Evolutionary conservation across 2,329 filamentous ascomycete genomes (phyloP), one percentile per base, ranked within the genome.

Genomic region (Hypoxylon sp.): DNA sequence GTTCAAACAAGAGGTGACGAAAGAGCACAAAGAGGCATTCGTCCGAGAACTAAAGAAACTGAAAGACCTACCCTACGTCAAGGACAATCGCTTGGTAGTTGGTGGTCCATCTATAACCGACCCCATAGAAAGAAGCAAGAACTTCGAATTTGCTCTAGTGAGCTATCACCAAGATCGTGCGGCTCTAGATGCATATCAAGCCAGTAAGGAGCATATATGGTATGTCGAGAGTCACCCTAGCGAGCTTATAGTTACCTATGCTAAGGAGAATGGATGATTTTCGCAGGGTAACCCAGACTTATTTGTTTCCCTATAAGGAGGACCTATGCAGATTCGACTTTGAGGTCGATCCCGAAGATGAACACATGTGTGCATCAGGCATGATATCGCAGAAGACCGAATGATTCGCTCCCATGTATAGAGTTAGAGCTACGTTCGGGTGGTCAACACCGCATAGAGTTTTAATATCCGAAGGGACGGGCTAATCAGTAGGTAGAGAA

Each of bases 301-400:
- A 83, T 55, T 75, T 88, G 6, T 86, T 82, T 75, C 85, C 85
- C 0, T 87, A 80, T 69, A 83, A 82, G 17, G 85, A 87, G 55
- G 84, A 87, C 61, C 75, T 87, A 1, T 79, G 80, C 14, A 78
- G 85, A 17, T 87, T 87, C 70, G 86, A 87, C 68, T 87, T 87
- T 67, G 85, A 87, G 38, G 59, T 73, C 17, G 61, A 55, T 13
- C 52, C 38, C 1, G 55, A 62, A 21, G 65, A 63, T 21, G 57
- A 64, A 41, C 49, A 60, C 11, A 64, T 64, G 48, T 59, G 61
- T 59, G 61, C 36, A 11, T 46, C 14, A 50, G 34, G 34, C 23
- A 10, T 41, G 7, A 21, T 30, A 43, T 17, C 4, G 6, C 9
- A 50, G 10, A 30, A 30, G 21, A 30, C 46, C 25, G 23, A 30